These are phyloP conservation scores for Tylopilus balloui DNA, from an alignment of 768 basidiomycete species.

Conservation along the genomic window DNA sequence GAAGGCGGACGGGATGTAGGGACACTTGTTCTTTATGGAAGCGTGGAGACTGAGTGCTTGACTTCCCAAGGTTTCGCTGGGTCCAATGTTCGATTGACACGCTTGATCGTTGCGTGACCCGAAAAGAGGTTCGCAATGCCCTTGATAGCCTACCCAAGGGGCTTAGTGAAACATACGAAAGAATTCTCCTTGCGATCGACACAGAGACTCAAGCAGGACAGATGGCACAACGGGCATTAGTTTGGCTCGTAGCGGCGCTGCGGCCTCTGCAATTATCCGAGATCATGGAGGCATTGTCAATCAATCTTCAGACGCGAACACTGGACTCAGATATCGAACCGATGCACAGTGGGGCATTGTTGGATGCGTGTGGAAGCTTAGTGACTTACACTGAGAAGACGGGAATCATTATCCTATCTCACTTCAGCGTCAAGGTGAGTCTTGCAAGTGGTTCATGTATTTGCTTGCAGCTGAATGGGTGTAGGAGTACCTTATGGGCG, in stretches of 20 bases:
- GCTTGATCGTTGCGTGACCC: neutral
- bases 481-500: conserved; percentile 2
- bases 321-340: neutral
- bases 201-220: neutral
- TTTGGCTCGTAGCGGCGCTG: conserved; percentile 2
- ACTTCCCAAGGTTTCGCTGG: conserved; percentile 1
- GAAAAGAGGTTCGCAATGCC: neutral
- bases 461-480: neutral
- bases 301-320: neutral
- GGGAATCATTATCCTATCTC: conserved; percentile 1
- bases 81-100: conserved; percentile 2
- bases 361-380: conserved; percentile 8
- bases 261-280: neutral
- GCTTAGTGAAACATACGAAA: neutral
- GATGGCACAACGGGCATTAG: neutral
- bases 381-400: conserved; percentile 3
- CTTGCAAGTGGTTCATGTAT: neutral
- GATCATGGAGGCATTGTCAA: conserved; percentile 1
- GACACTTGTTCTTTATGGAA: too few species aligned
- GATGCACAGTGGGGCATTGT: conserved; percentile 2
- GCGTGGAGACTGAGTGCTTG: neutral
- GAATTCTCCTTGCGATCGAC: neutral
- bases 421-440: conserved; percentile 3
- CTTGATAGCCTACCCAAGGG: neutral
- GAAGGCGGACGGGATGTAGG: conserved; percentile 1